Percentiles rank a stretch among this genome's conserved stretches.
Conservation (phyloP, 495 filamentous ascomycete species). For the Podospora comata region DNA sequence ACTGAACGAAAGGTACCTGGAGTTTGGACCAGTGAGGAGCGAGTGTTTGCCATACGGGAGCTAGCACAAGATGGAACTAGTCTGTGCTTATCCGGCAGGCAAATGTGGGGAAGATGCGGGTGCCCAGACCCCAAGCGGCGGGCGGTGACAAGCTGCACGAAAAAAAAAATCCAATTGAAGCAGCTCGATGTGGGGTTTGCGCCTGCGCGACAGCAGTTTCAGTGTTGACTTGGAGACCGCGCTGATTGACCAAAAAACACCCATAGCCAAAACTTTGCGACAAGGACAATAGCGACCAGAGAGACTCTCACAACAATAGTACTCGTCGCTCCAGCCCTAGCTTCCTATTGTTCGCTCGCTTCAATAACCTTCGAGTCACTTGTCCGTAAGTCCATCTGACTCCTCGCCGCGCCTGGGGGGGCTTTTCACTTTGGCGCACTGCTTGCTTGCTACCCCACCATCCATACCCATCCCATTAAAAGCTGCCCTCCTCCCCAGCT, state of each 20-base stretch:
- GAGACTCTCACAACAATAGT: neutral
- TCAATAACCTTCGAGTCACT: neutral
- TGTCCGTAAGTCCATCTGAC: constrained; percentile 4
- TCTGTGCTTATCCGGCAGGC: neutral
- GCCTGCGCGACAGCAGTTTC: neutral
- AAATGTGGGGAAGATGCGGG: neutral
- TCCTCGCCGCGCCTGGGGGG: constrained; percentile 16
- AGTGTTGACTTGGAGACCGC: constrained; percentile 7
- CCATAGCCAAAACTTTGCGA: neutral
- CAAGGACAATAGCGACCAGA: neutral
- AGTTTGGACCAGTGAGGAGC: neutral
- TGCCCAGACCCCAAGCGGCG: constrained; percentile 2
- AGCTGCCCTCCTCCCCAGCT: constrained; percentile 11
- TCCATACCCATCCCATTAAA: constrained; percentile 13
- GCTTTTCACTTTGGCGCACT: constrained; percentile 11
- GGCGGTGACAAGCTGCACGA: constrained; percentile 23
- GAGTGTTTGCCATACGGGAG: neutral
- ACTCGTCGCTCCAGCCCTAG: neutral
- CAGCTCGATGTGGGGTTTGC: constrained; percentile 7
- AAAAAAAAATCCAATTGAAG: constrained; percentile 13
- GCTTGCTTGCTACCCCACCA: constrained; percentile 22
- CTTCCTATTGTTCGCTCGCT: neutral
- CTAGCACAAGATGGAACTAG: neutral
- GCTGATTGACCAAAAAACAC: neutral
- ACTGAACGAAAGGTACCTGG: neutral